Conservation (phyloP, 2,329 filamentous ascomycete genomes). For the Cordyceps cateniannulata region DNA sequence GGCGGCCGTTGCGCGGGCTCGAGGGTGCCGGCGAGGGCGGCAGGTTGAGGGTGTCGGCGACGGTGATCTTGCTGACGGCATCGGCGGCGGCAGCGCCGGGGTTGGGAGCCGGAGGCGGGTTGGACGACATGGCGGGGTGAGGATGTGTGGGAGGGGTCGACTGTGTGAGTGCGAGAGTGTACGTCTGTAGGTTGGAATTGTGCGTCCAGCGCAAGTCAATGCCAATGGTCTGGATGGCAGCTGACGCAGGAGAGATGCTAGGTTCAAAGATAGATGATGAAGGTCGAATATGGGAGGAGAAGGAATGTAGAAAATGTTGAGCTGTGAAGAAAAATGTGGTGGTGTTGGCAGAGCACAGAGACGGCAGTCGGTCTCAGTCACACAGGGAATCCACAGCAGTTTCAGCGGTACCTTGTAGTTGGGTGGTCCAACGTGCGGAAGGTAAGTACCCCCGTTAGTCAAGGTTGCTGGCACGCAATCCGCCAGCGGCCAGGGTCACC, state of each 20-base stretch:
- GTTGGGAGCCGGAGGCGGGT: slow-evolving; percentile 15
- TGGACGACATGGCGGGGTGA: slow-evolving; percentile 2
- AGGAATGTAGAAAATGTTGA: neutral
- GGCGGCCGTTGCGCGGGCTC: slow-evolving; percentile 73
- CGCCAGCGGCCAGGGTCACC: neutral
- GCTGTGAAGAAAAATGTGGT: neutral
- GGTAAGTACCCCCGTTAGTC: neutral
- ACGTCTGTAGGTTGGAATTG: neutral
- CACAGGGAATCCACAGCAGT: slow-evolving; percentile 1
- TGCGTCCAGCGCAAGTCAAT: slow-evolving; percentile 8
- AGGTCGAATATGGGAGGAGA: neutral
- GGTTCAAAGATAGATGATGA: neutral
- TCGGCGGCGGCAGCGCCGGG: slow-evolving; percentile 39
- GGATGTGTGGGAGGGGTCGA: neutral
- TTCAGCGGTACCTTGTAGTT: neutral
- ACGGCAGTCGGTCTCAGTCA: neutral
- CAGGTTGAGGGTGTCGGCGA: slow-evolving; percentile 66
- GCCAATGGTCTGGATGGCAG: neutral
- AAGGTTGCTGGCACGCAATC: slow-evolving; percentile 7
- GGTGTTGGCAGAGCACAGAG: neutral
- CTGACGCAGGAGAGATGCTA: neutral
- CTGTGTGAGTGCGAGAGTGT: neutral
- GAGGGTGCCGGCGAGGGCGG: slow-evolving; percentile 91
- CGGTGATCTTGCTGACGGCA: slow-evolving; percentile 62
- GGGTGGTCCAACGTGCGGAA: neutral